Percentiles rank a stretch among this genome's conserved stretches.
These are phyloP conservation scores for Strobilomyces confusus DNA, from an alignment of 768 basidiomycete species.

Conservation along the genomic window DNA sequence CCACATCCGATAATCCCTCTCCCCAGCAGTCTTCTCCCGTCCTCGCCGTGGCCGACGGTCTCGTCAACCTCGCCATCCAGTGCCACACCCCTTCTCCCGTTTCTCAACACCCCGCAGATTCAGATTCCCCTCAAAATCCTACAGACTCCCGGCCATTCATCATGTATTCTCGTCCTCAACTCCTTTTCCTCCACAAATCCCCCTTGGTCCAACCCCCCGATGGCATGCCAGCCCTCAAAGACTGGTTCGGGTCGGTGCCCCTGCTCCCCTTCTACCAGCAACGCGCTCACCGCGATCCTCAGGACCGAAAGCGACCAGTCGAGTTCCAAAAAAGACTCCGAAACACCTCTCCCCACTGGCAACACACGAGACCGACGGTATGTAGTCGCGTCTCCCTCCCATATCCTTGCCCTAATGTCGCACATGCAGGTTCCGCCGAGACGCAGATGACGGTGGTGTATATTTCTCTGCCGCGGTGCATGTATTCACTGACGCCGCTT, in stretches of 20 bases:
- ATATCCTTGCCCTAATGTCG: slow-evolving; percentile 6
- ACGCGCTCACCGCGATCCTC: slow-evolving; percentile 19
- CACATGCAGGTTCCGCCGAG: slow-evolving; percentile 61
- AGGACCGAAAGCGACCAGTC: slow-evolving; percentile 46
- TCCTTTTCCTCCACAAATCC: slow-evolving; percentile 69
- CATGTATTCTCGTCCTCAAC: slow-evolving; percentile 66
- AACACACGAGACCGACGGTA: slow-evolving; percentile 68
- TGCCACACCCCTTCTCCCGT: slow-evolving; percentile 5
- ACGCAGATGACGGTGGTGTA: slow-evolving; percentile 70
- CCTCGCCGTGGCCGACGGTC: slow-evolving; percentile 29
- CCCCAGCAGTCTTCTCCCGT: slow-evolving; percentile 16
- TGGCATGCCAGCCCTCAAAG: slow-evolving; percentile 78
- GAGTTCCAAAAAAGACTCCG: slow-evolving; percentile 58
- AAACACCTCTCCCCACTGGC: slow-evolving; percentile 45
- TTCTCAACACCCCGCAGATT: slow-evolving; percentile 6
- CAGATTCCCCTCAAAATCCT: slow-evolving; percentile 16
- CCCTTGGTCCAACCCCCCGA: slow-evolving; percentile 66
- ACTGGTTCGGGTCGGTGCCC: slow-evolving; percentile 79
- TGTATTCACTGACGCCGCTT: slow-evolving; percentile 2
- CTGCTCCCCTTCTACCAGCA: slow-evolving; percentile 3
- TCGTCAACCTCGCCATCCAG: slow-evolving; percentile 33
- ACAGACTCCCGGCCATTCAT: slow-evolving; percentile 41
- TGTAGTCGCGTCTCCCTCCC: slow-evolving; percentile 10
- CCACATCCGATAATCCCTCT: slow-evolving; percentile 24
- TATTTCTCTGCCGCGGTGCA: slow-evolving; percentile 4